These are phyloP conservation scores for Leucocoprinus birnbaumii DNA, from an alignment of 768 basidiomycete genomes.

Conservation along the genomic window DNA sequence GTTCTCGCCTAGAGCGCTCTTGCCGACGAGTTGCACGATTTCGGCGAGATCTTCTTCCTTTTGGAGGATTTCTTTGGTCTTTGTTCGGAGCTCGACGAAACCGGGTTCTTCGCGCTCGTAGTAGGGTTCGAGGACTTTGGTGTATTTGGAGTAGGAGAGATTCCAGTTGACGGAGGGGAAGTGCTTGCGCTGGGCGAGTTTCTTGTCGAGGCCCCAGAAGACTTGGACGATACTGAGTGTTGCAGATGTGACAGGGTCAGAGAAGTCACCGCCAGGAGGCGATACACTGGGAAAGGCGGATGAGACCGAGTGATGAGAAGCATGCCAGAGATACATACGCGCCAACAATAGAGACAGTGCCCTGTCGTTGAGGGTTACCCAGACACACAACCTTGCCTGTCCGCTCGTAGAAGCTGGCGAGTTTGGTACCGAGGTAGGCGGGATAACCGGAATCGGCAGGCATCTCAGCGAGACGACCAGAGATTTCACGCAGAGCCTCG, in stretches of 20 bases:
- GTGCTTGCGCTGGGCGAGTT: constrained; percentile 96
- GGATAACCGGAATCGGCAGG: constrained; percentile 99
- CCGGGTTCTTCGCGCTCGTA: constrained; percentile 90
- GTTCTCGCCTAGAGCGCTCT: constrained; percentile 93
- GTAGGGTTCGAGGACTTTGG: constrained; percentile 87
- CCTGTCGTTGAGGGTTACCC: constrained; percentile 83
- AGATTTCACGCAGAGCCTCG: constrained; percentile 98
- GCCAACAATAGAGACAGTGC: constrained; percentile 97
- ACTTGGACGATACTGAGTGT: constrained; percentile 99
- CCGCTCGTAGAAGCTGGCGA: constrained; percentile 98
- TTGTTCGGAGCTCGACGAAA: constrained; percentile 91
- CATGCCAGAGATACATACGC: constrained; percentile 61
- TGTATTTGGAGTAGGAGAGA: constrained; percentile 98
- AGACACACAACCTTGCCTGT: constrained; percentile 94
- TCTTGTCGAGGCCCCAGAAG: constrained; percentile 99
- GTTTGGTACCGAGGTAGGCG: constrained; percentile 92
- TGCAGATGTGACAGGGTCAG: constrained; percentile 96
- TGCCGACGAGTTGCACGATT: constrained; percentile 99
- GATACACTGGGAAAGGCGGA: constrained; percentile 72
- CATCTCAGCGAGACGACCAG: constrained; percentile 99
- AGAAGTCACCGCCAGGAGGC: constrained; percentile 98
- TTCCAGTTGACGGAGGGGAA: constrained; percentile 99
- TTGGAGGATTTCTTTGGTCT: constrained; percentile 95
- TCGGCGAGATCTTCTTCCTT: constrained; percentile 99
- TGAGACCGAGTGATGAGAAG: constrained; percentile 2